Base-by-base conservation (phyloP, 305 asterid species). In the Lippia alba region DNA sequence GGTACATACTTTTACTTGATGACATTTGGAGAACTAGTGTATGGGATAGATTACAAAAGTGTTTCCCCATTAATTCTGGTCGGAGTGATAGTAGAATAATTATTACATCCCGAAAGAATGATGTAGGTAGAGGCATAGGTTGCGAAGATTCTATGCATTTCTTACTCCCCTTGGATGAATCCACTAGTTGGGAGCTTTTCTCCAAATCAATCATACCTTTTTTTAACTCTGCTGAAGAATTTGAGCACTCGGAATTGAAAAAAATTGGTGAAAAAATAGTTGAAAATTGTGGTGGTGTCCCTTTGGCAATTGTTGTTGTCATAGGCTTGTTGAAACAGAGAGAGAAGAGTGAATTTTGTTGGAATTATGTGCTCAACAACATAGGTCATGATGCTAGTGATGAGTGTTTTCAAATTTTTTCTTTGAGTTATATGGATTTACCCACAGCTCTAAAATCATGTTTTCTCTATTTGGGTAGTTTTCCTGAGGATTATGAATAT, bases 291-390 rank as follows among this genome's bases (percentile, higher is more conserved):
- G 67, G 74, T 19, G 74, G 60, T 20, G 36, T 58, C 45, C 66
- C 74, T 4, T 61, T 69, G 16, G 64, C 68, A 61, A 67, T 67
- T 55, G 73, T 40, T n/a, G 64, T 68, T 11, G 56, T 18, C 18
- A 56, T 44, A 2, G 65, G 65, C 8, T 20, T 56, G 64, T 30
- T 68, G 24, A 19, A 46, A 6, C 45, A 39, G 44, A 68, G 65
- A 56, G 65, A 14, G 16, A 56, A 1, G 19, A 56, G 9, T n/a
- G 62, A 41, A 18, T 11, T 56, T 56, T n/a, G 30, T 6, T 68
- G 73, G 73, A 68, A 19, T 2, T 12, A 14, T 49, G 57, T 68
- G 4, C 45, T 68, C 6, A 30, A 68, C 9, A 56, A 46, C 56
- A 68, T 68, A 14, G 45, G 67, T 24, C 67, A 59, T 14, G 39